phyloP scores from a whole-genome alignment of 495 filamentous ascomycete genomes.

The Penicillium samsonianum region DNA sequence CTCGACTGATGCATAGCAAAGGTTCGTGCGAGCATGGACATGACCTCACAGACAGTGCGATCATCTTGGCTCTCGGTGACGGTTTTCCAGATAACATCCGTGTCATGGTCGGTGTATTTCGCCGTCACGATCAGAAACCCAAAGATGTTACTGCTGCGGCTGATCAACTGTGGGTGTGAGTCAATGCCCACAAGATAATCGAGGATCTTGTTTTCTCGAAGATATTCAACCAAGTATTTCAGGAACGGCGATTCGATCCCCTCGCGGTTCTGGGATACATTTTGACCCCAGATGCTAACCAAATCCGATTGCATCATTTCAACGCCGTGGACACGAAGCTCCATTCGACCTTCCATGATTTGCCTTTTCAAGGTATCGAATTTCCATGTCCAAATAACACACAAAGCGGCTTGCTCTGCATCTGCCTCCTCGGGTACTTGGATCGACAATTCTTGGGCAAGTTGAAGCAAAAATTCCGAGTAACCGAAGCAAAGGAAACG shows the following conservation, averaged over 20 bases:
- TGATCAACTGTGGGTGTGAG: conserved; percentile 88
- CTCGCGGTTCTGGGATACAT: conserved; percentile 43
- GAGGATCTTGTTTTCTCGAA: conserved; percentile 65
- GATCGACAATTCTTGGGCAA: conserved; percentile 41
- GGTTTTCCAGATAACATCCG: conserved; percentile 83
- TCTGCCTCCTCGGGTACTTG: conserved; percentile 40
- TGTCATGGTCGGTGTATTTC: conserved; percentile 69
- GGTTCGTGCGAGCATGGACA: conserved; percentile 72
- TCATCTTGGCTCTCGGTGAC: conserved; percentile 82
- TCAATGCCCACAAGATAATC: conserved; percentile 88
- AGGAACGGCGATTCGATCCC: conserved; percentile 53
- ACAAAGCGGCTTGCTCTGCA: conserved; percentile 29
- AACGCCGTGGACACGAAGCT: conserved; percentile 75
- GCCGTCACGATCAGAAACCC: conserved; percentile 83
- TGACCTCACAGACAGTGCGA: conserved; percentile 74
- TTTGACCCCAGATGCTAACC: conserved; percentile 58
- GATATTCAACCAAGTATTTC: conserved; percentile 63
- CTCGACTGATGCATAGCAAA: conserved; percentile 54
- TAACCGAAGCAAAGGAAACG: conserved; percentile 25
- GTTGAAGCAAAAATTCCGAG: conserved; percentile 25
- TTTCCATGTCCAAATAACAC: conserved; percentile 67
- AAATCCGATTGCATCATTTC: conserved; percentile 72
- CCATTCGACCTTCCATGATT: conserved; percentile 84
- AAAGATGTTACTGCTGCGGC: conserved; percentile 77
- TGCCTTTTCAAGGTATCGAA: conserved; percentile 68